Evolutionary conservation across 78 protist genomes (phyloP), one percentile per base, ranked within the genome.

Genomic region (Cavenderia fasciculata): DNA sequence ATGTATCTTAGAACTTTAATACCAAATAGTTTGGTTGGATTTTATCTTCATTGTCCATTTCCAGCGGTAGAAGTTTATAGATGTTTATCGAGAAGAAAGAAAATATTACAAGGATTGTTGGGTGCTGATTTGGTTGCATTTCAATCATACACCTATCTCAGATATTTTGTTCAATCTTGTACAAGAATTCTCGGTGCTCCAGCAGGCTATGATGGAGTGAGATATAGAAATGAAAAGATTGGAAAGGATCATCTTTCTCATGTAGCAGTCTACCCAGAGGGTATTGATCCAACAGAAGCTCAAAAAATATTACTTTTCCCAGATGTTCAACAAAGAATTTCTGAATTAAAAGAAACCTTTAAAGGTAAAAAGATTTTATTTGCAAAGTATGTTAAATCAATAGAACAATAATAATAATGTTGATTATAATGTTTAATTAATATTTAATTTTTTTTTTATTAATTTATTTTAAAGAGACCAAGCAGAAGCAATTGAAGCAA

Each of bases 111-210:
- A 27, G 93, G 93, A 25, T 57, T 87, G 65, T n/a, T 87, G 41
- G 93, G 93, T 27, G 56, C 93, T 0, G 70, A 87, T 65, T 38
- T 87, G 5, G 86, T 87, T n/a, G 74, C 78, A 1, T 77, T 87
- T 25, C 93, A 87, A 59, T 40, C 86, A 1, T 87, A 77, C 33
- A 69, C 85, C 27, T 75, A 87, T 62, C 36, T 69, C 1, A 47
- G 93, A 41, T 77, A 87, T 27, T 87, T 87, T 25, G 33, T 38
- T 68, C 87, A 75, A 36, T 68, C 86, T 0, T 87, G 93, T 29
- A 77, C 93, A 10, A 62, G 93, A 40, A 57, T 87, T 14, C 25
- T 87, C 19, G 93, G 93, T 40, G 34, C 73, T 18, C 76, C 31
- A 0, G 76, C 51, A 21, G 73, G 78, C 6, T 82, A 68, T 34